Conservation (phyloP, 78 protist species). For the Emiliania huxleyi region DNA sequence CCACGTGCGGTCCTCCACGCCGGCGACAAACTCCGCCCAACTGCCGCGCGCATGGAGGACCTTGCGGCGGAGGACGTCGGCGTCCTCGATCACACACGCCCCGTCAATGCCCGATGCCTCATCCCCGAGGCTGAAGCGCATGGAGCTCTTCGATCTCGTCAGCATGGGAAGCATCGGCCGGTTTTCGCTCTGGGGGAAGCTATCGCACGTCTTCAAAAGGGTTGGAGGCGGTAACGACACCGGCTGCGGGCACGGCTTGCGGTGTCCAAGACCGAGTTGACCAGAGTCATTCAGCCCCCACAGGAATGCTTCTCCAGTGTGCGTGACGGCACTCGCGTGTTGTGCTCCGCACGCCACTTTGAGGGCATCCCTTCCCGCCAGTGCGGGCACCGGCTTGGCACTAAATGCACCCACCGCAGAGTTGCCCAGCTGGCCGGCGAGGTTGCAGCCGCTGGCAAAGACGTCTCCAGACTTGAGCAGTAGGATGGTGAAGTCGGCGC, state of each 20-base stretch:
- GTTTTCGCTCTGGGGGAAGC: not conserved
- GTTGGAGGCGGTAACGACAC: too few relatives aligned
- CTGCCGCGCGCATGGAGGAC: not conserved
- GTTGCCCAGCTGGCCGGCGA: not conserved
- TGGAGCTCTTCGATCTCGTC: too few relatives aligned
- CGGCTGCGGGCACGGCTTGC: not conserved
- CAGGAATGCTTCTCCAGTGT: not conserved
- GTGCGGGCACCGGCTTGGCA: not conserved
- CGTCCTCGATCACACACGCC: not conserved
- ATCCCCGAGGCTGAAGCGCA: too few relatives aligned
- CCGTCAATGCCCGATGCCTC: too few relatives aligned
- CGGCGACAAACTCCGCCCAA: not conserved
- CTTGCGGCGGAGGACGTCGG: not conserved
- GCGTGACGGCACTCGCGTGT: not conserved
- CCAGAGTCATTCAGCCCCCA: not conserved
- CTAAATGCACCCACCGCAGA: not conserved
- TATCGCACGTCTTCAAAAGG: not conserved
- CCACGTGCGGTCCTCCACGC: not conserved
- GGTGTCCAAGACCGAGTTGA: not conserved
- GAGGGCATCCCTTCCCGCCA: not conserved
- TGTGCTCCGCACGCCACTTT: not conserved
- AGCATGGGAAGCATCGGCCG: too few relatives aligned
- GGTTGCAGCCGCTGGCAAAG: not conserved
- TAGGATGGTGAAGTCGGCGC: not conserved
- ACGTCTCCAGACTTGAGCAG: not conserved